These are phyloP conservation scores for Cladophialophora psammophila DNA, from an alignment of 2,329 filamentous ascomycete species.

Conservation along the genomic window DNA sequence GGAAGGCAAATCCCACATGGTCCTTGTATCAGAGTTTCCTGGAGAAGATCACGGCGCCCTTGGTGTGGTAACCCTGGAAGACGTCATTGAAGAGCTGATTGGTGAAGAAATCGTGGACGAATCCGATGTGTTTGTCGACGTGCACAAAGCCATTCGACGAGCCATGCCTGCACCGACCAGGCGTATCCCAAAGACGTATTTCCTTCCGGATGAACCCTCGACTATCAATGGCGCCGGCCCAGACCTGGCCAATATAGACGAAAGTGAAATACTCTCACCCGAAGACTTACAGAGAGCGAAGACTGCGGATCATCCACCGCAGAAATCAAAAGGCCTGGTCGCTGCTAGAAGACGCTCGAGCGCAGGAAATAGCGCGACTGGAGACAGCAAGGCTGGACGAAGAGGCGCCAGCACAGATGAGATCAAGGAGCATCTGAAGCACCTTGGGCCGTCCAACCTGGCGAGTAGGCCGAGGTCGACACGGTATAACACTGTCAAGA, in stretches of 20 bases:
- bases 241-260: constrained; percentile 56
- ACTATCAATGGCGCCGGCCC: constrained; percentile 41
- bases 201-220: constrained; percentile 52
- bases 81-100: constrained; percentile 98
- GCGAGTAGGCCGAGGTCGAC: constrained; percentile 67
- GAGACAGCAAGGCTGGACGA: constrained; percentile 47
- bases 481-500: constrained; percentile 69
- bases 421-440: constrained; percentile 66
- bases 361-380: constrained; percentile 42
- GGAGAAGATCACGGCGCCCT: constrained; percentile 90
- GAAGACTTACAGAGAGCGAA: constrained; percentile 36
- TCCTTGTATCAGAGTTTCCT: constrained; percentile 87
- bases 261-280: constrained; percentile 48
- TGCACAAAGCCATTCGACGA: constrained; percentile 95
- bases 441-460: constrained; percentile 69
- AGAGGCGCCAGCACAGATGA: constrained; percentile 62
- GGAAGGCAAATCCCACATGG: constrained; percentile 99
- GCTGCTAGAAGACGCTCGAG: constrained; percentile 45
- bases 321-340: constrained; percentile 43
- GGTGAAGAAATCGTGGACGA: constrained; percentile 99
- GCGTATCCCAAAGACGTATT: constrained; percentile 66
- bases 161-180: constrained; percentile 83
- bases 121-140: constrained; percentile 96
- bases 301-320: constrained; percentile 40
- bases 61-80: constrained; percentile 93